Percentiles rank a stretch among this genome's conserved stretches.
phyloP scores from a whole-genome alignment of 768 basidiomycete genomes.

The Leccinellum luteum region DNA sequence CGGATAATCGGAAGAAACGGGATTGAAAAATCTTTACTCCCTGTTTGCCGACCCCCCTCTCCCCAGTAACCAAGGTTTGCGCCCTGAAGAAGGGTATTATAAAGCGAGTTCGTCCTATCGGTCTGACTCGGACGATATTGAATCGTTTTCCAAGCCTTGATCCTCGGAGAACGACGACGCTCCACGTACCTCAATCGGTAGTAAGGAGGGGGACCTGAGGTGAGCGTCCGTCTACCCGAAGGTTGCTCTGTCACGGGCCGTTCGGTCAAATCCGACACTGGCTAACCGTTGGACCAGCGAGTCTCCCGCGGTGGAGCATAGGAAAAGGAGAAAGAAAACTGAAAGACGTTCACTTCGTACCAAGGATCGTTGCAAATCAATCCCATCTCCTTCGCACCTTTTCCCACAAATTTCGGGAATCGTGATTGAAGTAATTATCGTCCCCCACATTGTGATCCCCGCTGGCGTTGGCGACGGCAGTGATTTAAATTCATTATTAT shows the following conservation, averaged over 20 bases:
- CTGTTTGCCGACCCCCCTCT: not conserved
- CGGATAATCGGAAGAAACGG: not conserved
- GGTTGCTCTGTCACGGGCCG: not conserved
- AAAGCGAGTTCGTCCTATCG: not conserved
- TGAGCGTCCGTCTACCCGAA: not conserved
- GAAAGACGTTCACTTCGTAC: not conserved
- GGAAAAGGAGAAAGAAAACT: not conserved
- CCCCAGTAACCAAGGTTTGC: not conserved
- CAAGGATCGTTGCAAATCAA: not conserved
- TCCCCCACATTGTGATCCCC: not conserved
- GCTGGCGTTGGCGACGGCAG: too few relatives aligned
- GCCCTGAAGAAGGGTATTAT: not conserved
- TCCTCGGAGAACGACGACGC: conserved; percentile 4
- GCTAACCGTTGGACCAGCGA: conserved; percentile 1
- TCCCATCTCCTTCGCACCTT: not conserved
- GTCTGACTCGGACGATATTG: not conserved
- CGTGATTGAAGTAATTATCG: not conserved
- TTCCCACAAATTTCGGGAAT: not conserved
- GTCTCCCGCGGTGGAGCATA: not conserved
- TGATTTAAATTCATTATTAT: not conserved
- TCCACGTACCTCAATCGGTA: not conserved
- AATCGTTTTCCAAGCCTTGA: conserved; percentile 3
- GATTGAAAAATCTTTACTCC: not conserved
- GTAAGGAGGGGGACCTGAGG: conserved; percentile 1
- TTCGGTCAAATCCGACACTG: conserved; percentile 2